Percentiles rank a stretch among this genome's conserved stretches.
phyloP scores from a whole-genome alignment of 2,329 filamentous ascomycete species.

The Pseudopyricularia cyperi region DNA sequence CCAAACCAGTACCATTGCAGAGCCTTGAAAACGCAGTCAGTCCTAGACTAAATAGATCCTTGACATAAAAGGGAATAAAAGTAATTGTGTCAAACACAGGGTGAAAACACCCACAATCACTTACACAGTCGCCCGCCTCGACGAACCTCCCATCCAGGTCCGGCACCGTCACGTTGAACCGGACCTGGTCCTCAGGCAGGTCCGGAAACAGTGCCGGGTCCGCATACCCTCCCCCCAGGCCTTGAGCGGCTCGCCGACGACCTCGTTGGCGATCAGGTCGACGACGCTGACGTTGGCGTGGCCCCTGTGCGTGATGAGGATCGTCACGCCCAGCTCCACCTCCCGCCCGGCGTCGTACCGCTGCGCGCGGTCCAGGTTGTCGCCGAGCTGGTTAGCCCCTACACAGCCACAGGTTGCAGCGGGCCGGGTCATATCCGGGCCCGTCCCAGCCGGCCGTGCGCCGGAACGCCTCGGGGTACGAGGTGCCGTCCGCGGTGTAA shows the following conservation, averaged over 20 bases:
- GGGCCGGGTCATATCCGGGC: constrained; percentile 12
- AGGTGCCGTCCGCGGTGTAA: constrained; percentile 18
- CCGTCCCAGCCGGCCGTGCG: constrained; percentile 12
- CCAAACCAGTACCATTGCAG: constrained; percentile 54
- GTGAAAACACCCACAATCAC: constrained; percentile 4
- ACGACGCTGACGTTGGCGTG: constrained; percentile 35
- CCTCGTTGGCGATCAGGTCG: constrained; percentile 28
- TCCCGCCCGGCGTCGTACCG: constrained; percentile 24
- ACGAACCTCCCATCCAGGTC: constrained; percentile 13
- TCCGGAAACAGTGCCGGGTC: constrained; percentile 8
- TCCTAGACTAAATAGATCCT: neutral
- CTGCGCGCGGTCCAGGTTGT: constrained; percentile 24
- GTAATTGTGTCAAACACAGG: neutral
- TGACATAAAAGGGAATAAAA: neutral
- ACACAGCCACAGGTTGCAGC: constrained; percentile 26
- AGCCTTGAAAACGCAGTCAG: constrained; percentile 16
- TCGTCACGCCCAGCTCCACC: constrained; percentile 26
- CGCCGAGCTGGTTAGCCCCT: constrained; percentile 24
- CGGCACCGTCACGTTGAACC: constrained; percentile 16
- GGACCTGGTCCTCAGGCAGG: constrained; percentile 16
- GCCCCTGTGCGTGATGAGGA: constrained; percentile 32
- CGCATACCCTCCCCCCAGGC: constrained; percentile 16
- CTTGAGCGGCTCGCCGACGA: constrained; percentile 29
- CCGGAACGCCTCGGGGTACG: constrained; percentile 18
- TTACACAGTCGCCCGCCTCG: constrained; percentile 14